Conservation (phyloP, 805 yeast genomes). For the Cyberlindnera lachancei region DNA sequence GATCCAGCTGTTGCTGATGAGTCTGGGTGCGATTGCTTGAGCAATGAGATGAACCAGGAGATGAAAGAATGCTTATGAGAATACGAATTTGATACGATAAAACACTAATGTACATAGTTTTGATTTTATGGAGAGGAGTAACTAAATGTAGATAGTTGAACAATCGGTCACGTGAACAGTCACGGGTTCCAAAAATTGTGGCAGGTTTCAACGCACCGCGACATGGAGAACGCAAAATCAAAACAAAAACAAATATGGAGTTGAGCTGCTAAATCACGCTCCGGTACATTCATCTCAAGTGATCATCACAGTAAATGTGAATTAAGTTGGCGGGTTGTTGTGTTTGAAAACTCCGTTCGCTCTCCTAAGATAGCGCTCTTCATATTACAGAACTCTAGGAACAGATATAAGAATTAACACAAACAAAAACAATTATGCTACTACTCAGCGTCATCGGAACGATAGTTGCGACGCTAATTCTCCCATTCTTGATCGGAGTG, state of each 20-base stretch:
- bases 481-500: background rate
- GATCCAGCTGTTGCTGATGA: constrained; percentile 74
- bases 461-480: background rate
- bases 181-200: background rate
- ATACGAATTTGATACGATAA: too few relatives aligned
- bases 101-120: background rate
- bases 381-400: background rate
- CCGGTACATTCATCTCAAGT: background rate
- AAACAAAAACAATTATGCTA: background rate
- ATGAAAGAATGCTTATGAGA: too few relatives aligned
- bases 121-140: background rate
- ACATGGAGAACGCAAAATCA: too few relatives aligned
- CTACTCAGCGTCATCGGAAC: background rate
- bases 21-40: constrained; percentile 64
- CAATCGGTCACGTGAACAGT: background rate
- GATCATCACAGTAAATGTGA: background rate
- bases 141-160: background rate
- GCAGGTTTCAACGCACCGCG: background rate
- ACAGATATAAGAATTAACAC: background rate
- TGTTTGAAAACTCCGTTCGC: background rate
- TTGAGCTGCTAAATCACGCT: too few relatives aligned
- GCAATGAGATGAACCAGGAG: background rate
- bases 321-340: background rate
- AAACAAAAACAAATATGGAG: too few relatives aligned
- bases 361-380: background rate